Evolutionary conservation across 805 yeast species (phyloP).

Genomic region (Lachancea thermotolerans): DNA sequence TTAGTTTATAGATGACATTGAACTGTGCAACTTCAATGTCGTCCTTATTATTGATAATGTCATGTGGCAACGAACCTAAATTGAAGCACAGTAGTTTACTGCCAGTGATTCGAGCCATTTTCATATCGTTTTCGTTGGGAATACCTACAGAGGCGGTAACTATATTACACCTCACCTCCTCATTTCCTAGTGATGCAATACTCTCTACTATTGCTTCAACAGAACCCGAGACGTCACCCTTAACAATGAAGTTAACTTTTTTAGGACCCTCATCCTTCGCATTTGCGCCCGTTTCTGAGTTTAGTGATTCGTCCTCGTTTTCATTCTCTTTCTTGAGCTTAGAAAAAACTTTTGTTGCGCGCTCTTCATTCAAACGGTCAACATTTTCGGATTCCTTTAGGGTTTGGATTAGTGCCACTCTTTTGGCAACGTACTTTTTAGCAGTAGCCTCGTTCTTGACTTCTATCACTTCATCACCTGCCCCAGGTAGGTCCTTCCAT

Average conservation of each 20-base stretch:
- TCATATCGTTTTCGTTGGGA: constrained; percentile 60
- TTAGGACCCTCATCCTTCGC: constrained; percentile 13
- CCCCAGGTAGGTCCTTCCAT: constrained; percentile 88
- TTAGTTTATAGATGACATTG: constrained; percentile 79
- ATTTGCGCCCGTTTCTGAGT: constrained; percentile 24
- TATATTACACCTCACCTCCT: constrained; percentile 67
- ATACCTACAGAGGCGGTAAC: constrained; percentile 73
- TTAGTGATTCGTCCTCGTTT: constrained; percentile 30
- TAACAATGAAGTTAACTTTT: constrained; percentile 58
- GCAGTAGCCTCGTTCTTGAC: constrained; percentile 71
- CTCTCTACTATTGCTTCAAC: constrained; percentile 88
- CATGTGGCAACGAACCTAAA: constrained; percentile 53
- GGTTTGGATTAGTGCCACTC: constrained; percentile 54
- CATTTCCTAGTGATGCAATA: constrained; percentile 76
- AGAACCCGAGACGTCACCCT: constrained; percentile 92
- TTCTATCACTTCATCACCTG: constrained; percentile 79
- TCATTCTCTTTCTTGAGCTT: constrained; percentile 50
- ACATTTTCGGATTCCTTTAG: constrained; percentile 57
- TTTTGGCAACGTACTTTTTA: constrained; percentile 62
- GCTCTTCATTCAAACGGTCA: constrained; percentile 61
- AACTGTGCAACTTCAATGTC: constrained; percentile 52
- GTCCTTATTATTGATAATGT: constrained; percentile 50
- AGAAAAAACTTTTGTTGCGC: constrained; percentile 45
- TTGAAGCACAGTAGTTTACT: constrained; percentile 80
- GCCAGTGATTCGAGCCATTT: constrained; percentile 59